Conservation (phyloP, 306 rosid genomes). For the Fragaria iinumae region DNA sequence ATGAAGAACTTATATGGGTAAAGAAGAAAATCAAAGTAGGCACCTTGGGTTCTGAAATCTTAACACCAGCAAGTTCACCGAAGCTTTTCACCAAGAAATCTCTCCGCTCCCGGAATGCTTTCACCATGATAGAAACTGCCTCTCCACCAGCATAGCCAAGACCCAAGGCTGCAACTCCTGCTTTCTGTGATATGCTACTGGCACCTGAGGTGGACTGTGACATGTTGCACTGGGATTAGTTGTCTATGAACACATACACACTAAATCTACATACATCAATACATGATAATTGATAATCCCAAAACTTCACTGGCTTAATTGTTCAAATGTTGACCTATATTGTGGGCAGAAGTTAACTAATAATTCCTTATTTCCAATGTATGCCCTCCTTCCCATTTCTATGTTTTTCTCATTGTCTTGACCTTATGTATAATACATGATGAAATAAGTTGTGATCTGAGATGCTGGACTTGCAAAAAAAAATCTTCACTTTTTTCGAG, state of each 20-base stretch:
- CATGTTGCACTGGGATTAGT: slow-evolving; percentile 31
- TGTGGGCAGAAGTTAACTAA: not conserved
- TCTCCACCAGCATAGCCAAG: slow-evolving; percentile 97
- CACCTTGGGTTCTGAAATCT: slow-evolving; percentile 85
- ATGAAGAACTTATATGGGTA: not conserved
- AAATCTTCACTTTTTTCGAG: not conserved
- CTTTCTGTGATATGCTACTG: slow-evolving; percentile 92
- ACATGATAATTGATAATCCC: not conserved
- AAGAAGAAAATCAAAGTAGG: slow-evolving; percentile 8
- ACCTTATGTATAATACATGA: not conserved
- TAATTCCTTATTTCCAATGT: not conserved
- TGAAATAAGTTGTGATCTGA: not conserved
- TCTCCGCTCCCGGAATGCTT: slow-evolving; percentile 85
- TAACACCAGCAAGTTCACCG: slow-evolving; percentile 69
- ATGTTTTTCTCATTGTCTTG: not conserved
- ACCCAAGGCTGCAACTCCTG: slow-evolving; percentile 90
- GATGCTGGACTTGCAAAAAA: not conserved
- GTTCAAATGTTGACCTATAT: not conserved
- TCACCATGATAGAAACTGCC: slow-evolving; percentile 75
- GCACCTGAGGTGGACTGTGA: slow-evolving; percentile 87
- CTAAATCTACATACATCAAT: not conserved
- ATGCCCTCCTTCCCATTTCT: not conserved
- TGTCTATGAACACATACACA: not conserved
- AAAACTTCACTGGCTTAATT: slow-evolving; percentile 14
- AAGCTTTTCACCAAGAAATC: slow-evolving; percentile 87